Evolutionary conservation across 495 filamentous ascomycete genomes (phyloP), one percentile per base, ranked within the genome.

Genomic region (Chlorociboria aeruginascens): DNA sequence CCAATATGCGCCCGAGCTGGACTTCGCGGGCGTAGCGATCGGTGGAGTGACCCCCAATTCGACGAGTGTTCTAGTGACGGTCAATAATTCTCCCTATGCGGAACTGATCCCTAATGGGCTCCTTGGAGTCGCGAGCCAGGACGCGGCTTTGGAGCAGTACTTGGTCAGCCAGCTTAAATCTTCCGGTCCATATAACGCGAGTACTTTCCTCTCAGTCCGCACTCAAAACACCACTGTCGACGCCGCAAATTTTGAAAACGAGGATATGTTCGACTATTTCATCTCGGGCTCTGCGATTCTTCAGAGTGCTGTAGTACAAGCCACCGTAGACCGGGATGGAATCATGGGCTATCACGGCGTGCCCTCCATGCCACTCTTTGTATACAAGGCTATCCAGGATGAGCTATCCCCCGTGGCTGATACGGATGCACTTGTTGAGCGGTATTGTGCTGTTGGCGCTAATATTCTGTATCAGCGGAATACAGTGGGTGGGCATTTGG

Each of bases 1-100:
- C 10, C 47, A 46, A 7, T 80, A 80, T 52, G 74, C 76, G 1
- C 69, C 76, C 1, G 74, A 78, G 35, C 56, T 81, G 2, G 42
- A 62, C 17, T 65, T 79, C 41, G 63, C 60, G 36, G 70, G 72
- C 10, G 69, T 64, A 48, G 70, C 65, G 0, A 49, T 75, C 8
- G 76, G 76, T n/a, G 76, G 74, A 7, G 37, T 66, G 16, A 50
- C 61, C 1, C 46, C 63, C 0, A 66, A 69, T 45, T 30, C 65
- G 16, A 54, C 57, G 3, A 8, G 9, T 1, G 36, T 33, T 13
- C 2, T 36, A n/a, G 30, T 32, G 8, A 45, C 14, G 6, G 14
- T 45, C 10, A 46, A 45, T 32, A 41, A 33, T 4, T 52, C 58
- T n/a, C 14, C 10, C 8, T 39, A 29, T 17, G 25, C 47, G 3